Conservation (phyloP, 495 filamentous ascomycete genomes). For the Daldinia decipiens region DNA sequence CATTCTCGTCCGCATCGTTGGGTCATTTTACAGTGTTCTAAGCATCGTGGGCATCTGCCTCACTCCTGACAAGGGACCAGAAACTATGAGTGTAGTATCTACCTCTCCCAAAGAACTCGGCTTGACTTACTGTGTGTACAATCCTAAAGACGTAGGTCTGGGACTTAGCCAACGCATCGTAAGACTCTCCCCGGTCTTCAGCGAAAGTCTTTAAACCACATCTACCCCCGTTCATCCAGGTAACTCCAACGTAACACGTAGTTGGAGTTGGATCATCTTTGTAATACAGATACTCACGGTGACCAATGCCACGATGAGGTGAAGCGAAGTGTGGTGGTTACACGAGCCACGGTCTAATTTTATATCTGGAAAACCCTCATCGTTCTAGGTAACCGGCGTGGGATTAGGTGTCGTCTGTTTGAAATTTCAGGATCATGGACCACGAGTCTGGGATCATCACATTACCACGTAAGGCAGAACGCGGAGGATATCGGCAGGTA, state of each 20-base stretch:
- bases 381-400: constrained; percentile 6
- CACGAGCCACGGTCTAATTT: constrained; percentile 36
- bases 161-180: constrained; percentile 14
- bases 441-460: background rate
- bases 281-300: constrained; percentile 23
- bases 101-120: constrained; percentile 1
- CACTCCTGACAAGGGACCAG: constrained; percentile 1
- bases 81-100: constrained; percentile 9
- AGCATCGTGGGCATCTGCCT: background rate
- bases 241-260: constrained; percentile 32
- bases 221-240: constrained; percentile 29
- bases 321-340: constrained; percentile 32
- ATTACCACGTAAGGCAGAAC: constrained; percentile 24
- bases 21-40: background rate
- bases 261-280: constrained; percentile 31
- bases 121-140: constrained; percentile 11
- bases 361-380: constrained; percentile 31
- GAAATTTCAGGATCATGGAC: constrained; percentile 5
- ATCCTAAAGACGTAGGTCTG: constrained; percentile 18
- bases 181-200: constrained; percentile 22
- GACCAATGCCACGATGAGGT: constrained; percentile 36
- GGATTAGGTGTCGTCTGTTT: background rate
- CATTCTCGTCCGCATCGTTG: background rate
- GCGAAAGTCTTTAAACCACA: constrained; percentile 18
- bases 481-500: constrained; percentile 15